Evolutionary conservation across 768 basidiomycete genomes (phyloP).

Genomic region (Agaricus blazei): DNA sequence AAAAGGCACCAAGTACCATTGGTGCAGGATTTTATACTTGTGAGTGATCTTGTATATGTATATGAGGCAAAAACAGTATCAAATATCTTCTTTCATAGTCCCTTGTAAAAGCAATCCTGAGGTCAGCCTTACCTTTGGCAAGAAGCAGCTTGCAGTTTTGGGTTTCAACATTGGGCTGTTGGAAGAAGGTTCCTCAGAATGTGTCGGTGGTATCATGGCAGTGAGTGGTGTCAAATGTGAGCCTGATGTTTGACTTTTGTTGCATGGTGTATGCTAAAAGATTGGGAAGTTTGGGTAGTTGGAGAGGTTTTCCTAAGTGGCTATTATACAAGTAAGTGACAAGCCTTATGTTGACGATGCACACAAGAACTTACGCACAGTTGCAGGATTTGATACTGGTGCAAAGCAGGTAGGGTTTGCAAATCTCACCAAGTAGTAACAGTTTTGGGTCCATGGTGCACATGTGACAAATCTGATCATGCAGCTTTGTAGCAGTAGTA

Average conservation of each 20-base stretch:
- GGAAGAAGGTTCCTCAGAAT: conserved; percentile 47
- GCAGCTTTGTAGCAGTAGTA: too few species aligned
- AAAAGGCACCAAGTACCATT: conserved; percentile 16
- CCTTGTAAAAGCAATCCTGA: conserved; percentile 23
- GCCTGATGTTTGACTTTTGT: not conserved
- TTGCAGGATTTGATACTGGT: conserved; percentile 30
- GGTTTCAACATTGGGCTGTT: conserved; percentile 37
- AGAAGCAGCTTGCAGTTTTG: conserved; percentile 36
- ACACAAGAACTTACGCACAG: not conserved
- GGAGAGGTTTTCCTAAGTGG: conserved; percentile 41
- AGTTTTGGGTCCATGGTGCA: too few species aligned
- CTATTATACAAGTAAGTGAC: conserved; percentile 31
- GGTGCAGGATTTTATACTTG: conserved; percentile 24
- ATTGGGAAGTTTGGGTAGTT: conserved; percentile 28
- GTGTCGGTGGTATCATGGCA: conserved; percentile 37
- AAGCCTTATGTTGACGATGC: not conserved
- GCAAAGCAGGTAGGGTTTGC: conserved; percentile 38
- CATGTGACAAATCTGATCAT: too few species aligned
- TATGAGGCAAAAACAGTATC: too few species aligned
- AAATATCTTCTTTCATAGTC: conserved; percentile 13
- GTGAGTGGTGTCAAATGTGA: not conserved
- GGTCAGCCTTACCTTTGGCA: conserved; percentile 33
- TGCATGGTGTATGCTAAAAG: not conserved
- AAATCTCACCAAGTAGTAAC: conserved; percentile 24
- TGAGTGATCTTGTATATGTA: conserved; percentile 5